phyloP scores from a whole-genome alignment of 179 eudicot species.

The Sideroxylon spinosum region DNA sequence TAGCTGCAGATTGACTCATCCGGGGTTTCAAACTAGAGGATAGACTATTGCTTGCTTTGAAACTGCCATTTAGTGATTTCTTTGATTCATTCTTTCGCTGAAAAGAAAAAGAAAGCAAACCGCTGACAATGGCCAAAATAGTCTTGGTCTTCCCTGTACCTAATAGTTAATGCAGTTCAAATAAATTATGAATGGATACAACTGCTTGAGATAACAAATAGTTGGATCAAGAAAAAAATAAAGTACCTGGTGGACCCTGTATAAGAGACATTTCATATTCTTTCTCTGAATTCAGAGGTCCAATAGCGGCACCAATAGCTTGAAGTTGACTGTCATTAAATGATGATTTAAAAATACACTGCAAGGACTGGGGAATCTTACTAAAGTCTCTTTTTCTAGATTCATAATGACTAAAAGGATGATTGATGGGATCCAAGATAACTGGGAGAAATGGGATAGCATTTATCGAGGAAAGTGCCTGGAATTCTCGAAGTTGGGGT shows the following conservation, averaged over 20 bases:
- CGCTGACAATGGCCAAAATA: conserved; percentile 88
- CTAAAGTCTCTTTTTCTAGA: conserved; percentile 42
- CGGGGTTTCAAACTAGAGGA: conserved; percentile 33
- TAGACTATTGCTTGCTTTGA: conserved; percentile 30
- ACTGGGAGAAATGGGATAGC: conserved; percentile 76
- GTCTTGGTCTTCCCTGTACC: conserved; percentile 98
- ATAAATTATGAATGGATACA: neutral
- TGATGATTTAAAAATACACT: conserved; percentile 54
- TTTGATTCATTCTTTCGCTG: conserved; percentile 32
- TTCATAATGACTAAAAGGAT: conserved; percentile 32
- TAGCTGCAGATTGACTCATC: conserved; percentile 72
- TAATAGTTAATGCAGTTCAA: conserved; percentile 22
- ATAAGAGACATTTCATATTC: conserved; percentile 69
- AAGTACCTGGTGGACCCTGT: conserved; percentile 98
- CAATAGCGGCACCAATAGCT: conserved; percentile 69
- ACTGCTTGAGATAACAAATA: neutral
- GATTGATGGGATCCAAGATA: conserved; percentile 57
- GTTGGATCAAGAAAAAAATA: neutral
- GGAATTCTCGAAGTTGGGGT: conserved; percentile 91
- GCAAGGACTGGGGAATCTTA: conserved; percentile 67
- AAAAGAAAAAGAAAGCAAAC: conserved; percentile 50
- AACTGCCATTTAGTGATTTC: conserved; percentile 31
- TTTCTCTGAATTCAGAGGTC: conserved; percentile 39
- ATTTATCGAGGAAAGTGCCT: conserved; percentile 81
- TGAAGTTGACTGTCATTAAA: conserved; percentile 88